Base-by-base conservation (phyloP, 75 land plant genomes). In the Selaginella tamariscina region DNA sequence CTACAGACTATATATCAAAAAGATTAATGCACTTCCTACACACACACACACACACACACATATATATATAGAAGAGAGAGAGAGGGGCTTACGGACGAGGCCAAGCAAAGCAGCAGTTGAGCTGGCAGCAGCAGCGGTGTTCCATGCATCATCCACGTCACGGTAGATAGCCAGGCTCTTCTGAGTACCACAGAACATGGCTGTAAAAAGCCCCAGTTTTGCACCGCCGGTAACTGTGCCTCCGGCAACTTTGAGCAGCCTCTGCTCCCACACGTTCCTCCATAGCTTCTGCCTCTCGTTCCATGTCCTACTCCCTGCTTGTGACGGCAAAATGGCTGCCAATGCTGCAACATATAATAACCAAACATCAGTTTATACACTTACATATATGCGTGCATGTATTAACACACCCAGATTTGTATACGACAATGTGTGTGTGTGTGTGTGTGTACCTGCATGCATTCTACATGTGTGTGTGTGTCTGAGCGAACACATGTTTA, bases 201-300 rank as follows among this genome's bases (percentile, higher is more conserved):
- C 89, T 67, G 89, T 83, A 71, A 94, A 94, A 69, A 85, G 74
- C 2, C 98, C 98, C 74, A 94, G 88, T 32, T 89, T 83, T 9
- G 86, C 85, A 24, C 98, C 98, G 31, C 98, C 98, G 67, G 89
- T 77, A n/a, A 87, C 82, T 2, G 96, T 86, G 2, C 98, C 98
- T 22, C 82, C 80, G 8, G 98, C 72, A 13, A 94, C 83, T 49
- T 88, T 75, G 22, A 89, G 66, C 65, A 94, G 84, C 67, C 87
- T 80, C 28, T 86, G 81, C 82, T 94, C 98, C 85, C 82, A 80
- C 54, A 94, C 85, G 73, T 85, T 86, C 66, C 96, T 82, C 82
- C 83, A 78, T 21, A 67, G 20, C 22, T 67, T 76, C 9, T 68
- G 69, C 11, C 69, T 69, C 32, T 67, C 27, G 0, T 13, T 11